Percentiles rank a stretch among this genome's conserved stretches.
Conservation (phyloP, 176 grass and related monocot genomes). For the Poa pratensis region DNA sequence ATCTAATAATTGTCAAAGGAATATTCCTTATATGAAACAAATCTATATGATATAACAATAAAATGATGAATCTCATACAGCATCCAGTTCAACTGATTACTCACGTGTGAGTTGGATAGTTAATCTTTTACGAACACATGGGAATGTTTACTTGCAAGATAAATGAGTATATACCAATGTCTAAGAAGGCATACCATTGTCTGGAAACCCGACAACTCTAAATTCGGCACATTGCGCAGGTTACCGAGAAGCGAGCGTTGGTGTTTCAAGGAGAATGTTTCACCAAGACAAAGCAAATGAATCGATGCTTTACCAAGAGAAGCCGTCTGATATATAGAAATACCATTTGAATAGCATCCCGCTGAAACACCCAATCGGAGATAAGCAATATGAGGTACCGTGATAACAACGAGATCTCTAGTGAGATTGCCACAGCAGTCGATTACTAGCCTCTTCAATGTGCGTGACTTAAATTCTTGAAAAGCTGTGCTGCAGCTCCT, state of each 20-base stretch:
- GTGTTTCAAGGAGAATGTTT: neutral
- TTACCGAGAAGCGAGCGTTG: neutral
- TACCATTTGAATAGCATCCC: neutral
- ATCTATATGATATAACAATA: neutral
- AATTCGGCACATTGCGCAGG: neutral
- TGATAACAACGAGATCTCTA: neutral
- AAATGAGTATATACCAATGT: neutral
- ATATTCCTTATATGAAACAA: neutral
- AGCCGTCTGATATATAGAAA: slow-evolving; percentile 14
- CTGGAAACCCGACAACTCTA: neutral
- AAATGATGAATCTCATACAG: neutral
- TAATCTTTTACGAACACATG: neutral
- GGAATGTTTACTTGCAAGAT: neutral
- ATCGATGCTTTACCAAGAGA: slow-evolving; percentile 15
- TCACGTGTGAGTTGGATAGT: neutral
- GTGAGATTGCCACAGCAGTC: neutral
- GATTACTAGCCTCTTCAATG: slow-evolving; percentile 6
- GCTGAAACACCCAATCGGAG: neutral
- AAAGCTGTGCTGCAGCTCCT: rapidly evolving
- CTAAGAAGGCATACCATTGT: neutral
- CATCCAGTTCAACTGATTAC: neutral
- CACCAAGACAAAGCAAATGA: neutral
- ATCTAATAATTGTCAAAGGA: neutral
- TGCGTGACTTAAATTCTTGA: slow-evolving; percentile 10
- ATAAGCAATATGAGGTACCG: neutral